phyloP scores from a whole-genome alignment of 495 filamentous ascomycete species.

The Ascobolus immersus region DNA sequence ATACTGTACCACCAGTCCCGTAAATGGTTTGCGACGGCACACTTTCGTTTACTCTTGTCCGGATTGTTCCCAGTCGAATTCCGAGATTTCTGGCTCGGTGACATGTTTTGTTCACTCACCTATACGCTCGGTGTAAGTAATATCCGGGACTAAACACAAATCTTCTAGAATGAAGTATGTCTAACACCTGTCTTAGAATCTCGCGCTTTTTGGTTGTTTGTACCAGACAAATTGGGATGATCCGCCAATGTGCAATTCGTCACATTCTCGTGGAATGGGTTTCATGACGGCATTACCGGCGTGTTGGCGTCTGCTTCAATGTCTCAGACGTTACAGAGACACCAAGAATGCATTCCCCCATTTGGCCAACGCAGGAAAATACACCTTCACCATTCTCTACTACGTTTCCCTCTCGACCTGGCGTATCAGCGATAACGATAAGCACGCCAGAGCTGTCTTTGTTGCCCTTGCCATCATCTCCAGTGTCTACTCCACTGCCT shows the following conservation, averaged over 20 bases:
- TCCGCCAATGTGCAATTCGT: slow-evolving; percentile 57
- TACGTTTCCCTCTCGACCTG: slow-evolving; percentile 56
- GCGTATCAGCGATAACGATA: slow-evolving; percentile 36
- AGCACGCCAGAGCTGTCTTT: slow-evolving; percentile 39
- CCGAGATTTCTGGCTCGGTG: slow-evolving; percentile 86
- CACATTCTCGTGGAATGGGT: slow-evolving; percentile 56
- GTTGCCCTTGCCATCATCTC: slow-evolving; percentile 59
- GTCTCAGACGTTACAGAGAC: slow-evolving; percentile 67
- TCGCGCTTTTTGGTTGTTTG: slow-evolving; percentile 83
- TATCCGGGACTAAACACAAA: neutral
- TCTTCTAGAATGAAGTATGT: neutral
- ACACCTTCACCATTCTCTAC: slow-evolving; percentile 56
- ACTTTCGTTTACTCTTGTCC: slow-evolving; percentile 60
- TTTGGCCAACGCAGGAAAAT: slow-evolving; percentile 78
- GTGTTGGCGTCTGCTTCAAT: slow-evolving; percentile 74
- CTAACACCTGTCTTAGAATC: slow-evolving; percentile 31
- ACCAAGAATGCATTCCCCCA: slow-evolving; percentile 76
- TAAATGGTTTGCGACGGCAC: slow-evolving; percentile 60
- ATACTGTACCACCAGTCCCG: slow-evolving; percentile 51
- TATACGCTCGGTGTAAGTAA: slow-evolving; percentile 62
- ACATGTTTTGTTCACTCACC: slow-evolving; percentile 88
- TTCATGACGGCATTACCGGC: slow-evolving; percentile 68
- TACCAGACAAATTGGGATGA: slow-evolving; percentile 51
- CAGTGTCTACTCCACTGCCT: slow-evolving; percentile 57
- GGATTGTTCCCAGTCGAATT: slow-evolving; percentile 88